Evolutionary conservation across 2,329 filamentous ascomycete genomes (phyloP).

Genomic region (Aspergillus tubingensis): DNA sequence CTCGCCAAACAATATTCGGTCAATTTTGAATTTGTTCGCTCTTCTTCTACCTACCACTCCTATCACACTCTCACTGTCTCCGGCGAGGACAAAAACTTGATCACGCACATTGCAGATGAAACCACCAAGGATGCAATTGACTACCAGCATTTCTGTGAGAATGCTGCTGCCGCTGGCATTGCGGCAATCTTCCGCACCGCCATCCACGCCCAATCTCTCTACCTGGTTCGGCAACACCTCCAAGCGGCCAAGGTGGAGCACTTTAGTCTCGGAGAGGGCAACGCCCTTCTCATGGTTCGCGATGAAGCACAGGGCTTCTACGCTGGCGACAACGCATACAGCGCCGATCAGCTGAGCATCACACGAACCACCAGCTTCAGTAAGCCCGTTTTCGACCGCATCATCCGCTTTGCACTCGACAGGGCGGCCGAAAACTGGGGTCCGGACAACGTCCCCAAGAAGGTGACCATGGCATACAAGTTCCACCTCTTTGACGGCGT

Average conservation of each 20-base stretch:
- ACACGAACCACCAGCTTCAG: conserved; percentile 3
- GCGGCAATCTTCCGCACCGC: conserved; percentile 7
- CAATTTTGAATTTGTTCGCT: background rate
- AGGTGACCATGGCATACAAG: conserved; percentile 6
- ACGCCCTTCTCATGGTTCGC: background rate
- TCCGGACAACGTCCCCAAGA: background rate
- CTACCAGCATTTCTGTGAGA: background rate
- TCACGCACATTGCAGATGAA: conserved; percentile 3
- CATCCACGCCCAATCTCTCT: conserved; percentile 3
- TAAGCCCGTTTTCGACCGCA: background rate
- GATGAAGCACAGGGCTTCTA: conserved; percentile 11
- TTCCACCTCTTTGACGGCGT: conserved; percentile 10
- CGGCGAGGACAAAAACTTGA: background rate
- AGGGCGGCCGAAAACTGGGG: background rate
- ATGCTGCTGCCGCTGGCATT: background rate
- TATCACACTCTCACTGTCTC: conserved; percentile 8
- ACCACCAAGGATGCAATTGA: conserved; percentile 1
- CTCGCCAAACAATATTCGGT: background rate
- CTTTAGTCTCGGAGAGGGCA: background rate
- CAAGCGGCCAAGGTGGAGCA: conserved; percentile 8
- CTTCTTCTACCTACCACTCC: conserved; percentile 1
- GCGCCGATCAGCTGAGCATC: background rate
- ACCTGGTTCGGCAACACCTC: background rate
- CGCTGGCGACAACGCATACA: conserved; percentile 1
- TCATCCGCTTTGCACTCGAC: background rate